phyloP scores from a whole-genome alignment of 208 protist genomes.

The Trypanosoma boissoni region DNA sequence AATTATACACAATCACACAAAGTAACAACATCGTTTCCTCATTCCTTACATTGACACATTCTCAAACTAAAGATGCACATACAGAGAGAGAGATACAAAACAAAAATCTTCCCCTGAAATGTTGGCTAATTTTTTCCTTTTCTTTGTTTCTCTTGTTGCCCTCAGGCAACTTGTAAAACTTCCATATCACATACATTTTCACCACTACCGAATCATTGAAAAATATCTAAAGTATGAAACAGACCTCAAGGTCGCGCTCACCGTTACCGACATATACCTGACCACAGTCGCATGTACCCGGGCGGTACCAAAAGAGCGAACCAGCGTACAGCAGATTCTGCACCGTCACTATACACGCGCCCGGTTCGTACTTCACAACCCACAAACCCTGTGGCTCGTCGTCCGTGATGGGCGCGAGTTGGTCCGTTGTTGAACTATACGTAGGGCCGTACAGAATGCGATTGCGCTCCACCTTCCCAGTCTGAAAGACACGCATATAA shows the following conservation, averaged over 20 bases:
- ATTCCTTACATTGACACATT: no score
- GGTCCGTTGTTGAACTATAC: conserved; percentile 82
- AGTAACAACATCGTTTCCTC: no score
- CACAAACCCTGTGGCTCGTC: conserved; percentile 85
- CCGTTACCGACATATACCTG: conserved; percentile 88
- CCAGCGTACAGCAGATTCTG: conserved; percentile 84
- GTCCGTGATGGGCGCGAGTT: conserved; percentile 79
- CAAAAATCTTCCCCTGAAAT: conserved; percentile 4
- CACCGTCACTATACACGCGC: conserved; percentile 70
- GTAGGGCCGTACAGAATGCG: conserved; percentile 70
- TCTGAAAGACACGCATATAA: conserved; percentile 63
- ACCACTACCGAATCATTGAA: background rate
- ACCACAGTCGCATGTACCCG: conserved; percentile 63
- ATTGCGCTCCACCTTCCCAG: conserved; percentile 52
- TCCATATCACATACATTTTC: no score
- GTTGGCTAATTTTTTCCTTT: background rate
- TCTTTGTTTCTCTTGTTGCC: no score
- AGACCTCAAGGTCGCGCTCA: conserved; percentile 84
- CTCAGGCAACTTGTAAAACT: no score
- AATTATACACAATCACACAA: no score
- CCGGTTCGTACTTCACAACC: conserved; percentile 85
- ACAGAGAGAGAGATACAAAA: no score
- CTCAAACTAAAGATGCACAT: no score
- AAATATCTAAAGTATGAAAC: conserved; percentile 61
- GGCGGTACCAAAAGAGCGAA: conserved; percentile 87